These are phyloP conservation scores for Saccharomycopsis hybrid DNA, from an alignment of 1,139 yeast genomes.

Conservation along the genomic window DNA sequence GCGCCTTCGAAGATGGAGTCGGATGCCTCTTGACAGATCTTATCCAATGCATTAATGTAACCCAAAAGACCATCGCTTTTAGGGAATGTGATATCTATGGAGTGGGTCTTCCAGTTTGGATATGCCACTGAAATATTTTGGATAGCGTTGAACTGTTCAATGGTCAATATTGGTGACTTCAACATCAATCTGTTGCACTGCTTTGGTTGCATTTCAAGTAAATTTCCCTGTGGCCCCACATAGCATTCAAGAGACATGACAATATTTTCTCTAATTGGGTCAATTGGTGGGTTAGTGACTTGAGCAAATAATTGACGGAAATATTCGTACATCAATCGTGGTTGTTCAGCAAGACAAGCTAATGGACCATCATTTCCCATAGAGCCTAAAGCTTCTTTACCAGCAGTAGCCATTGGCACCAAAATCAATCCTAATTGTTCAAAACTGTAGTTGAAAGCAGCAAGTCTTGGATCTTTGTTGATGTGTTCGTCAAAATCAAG, in stretches of 20 bases:
- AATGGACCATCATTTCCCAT: constrained; percentile 99
- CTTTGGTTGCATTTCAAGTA: constrained; percentile 83
- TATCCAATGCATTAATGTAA: constrained; percentile 76
- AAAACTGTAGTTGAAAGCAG: constrained; percentile 86
- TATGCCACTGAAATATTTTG: constrained; percentile 64
- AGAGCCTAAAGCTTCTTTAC: constrained; percentile 92
- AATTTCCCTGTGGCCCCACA: constrained; percentile 95
- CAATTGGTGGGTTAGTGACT: constrained; percentile 98
- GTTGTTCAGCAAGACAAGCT: constrained; percentile 92
- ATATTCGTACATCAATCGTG: constrained; percentile 84
- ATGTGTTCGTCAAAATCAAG: constrained; percentile 38
- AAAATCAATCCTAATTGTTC: constrained; percentile 81
- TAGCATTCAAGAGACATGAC: constrained; percentile 97
- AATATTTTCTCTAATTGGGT: constrained; percentile 92
- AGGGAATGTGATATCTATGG: constrained; percentile 85
- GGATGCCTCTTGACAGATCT: constrained; percentile 83
- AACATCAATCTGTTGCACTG: constrained; percentile 87
- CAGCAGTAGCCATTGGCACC: constrained; percentile 90
- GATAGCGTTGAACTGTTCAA: constrained; percentile 69
- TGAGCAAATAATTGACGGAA: constrained; percentile 96
- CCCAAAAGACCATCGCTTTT: constrained; percentile 81
- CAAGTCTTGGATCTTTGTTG: constrained; percentile 75
- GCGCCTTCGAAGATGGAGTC: constrained; percentile 72
- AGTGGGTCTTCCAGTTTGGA: constrained; percentile 80
- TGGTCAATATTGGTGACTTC: constrained; percentile 74